phyloP scores from a whole-genome alignment of 768 basidiomycete species.

The Leccinum subgranulosum region DNA sequence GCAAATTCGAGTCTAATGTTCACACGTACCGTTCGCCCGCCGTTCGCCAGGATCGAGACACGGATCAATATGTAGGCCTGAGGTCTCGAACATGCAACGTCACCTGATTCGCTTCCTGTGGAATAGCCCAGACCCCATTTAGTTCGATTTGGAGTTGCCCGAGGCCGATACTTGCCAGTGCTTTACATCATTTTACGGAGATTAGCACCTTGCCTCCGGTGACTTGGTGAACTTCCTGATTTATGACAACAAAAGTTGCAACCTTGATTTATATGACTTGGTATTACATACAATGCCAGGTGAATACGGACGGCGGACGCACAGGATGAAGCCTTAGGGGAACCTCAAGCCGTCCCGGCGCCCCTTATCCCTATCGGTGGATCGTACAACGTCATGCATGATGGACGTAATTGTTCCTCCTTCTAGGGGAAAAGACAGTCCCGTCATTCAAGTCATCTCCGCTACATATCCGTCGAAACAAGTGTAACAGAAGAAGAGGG shows the following conservation, averaged over 20 bases:
- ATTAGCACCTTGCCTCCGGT: background rate
- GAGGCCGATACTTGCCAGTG: background rate
- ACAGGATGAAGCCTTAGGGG: background rate
- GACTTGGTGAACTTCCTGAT: background rate
- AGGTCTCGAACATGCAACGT: background rate
- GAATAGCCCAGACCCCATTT: background rate
- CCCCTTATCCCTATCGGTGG: background rate
- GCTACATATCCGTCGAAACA: background rate
- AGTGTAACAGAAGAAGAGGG: background rate
- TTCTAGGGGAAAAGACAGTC: background rate
- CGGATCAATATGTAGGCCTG: background rate
- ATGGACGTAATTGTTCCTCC: background rate
- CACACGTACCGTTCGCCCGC: background rate
- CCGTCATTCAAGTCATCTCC: background rate
- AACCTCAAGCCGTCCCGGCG: too few species aligned
- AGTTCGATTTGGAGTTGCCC: background rate
- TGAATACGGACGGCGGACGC: background rate
- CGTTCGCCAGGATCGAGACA: background rate
- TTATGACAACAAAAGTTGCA: background rate
- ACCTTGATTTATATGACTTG: background rate
- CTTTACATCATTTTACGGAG: background rate
- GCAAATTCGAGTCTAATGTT: background rate
- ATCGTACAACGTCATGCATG: background rate
- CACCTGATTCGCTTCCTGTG: conserved; percentile 6
- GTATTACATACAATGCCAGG: background rate